phyloP scores from a whole-genome alignment of 106 monocot species.

The Dendrobium officinale region DNA sequence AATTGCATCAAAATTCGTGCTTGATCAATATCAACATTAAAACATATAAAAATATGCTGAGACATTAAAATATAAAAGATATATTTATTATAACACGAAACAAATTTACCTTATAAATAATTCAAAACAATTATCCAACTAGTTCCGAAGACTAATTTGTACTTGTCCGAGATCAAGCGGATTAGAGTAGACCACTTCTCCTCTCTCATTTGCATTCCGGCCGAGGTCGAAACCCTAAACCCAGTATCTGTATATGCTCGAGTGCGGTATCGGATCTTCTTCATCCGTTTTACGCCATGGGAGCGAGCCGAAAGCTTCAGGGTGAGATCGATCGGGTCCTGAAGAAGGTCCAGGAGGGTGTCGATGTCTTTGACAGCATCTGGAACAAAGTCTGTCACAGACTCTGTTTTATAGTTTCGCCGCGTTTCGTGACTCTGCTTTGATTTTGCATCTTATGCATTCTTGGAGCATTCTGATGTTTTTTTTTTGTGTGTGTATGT shows the following conservation, averaged over 20 bases:
- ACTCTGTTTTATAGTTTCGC: not conserved
- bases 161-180: not conserved
- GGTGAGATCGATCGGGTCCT: constrained; percentile 94
- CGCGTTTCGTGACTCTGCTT: not conserved
- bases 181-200: not conserved
- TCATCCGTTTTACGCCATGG: constrained; percentile 33
- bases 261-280: not conserved
- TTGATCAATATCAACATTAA: too few species aligned
- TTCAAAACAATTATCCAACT: too few species aligned
- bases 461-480: not conserved
- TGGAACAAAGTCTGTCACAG: constrained; percentile 71
- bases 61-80: too few species aligned
- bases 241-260: not conserved
- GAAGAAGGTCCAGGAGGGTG: constrained; percentile 94
- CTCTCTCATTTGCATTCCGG: not conserved
- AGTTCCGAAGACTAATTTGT: not conserved
- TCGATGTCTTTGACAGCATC: constrained; percentile 93
- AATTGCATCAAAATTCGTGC: too few species aligned
- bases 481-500: not conserved
- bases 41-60: too few species aligned
- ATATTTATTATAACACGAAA: too few species aligned
- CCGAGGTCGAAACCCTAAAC: constrained; percentile 7
- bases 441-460: not conserved
- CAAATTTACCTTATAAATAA: too few species aligned
- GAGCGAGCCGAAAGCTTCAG: constrained; percentile 88